These are phyloP conservation scores for Cryomyces minteri DNA, from an alignment of 495 filamentous ascomycete species.

Conservation along the genomic window DNA sequence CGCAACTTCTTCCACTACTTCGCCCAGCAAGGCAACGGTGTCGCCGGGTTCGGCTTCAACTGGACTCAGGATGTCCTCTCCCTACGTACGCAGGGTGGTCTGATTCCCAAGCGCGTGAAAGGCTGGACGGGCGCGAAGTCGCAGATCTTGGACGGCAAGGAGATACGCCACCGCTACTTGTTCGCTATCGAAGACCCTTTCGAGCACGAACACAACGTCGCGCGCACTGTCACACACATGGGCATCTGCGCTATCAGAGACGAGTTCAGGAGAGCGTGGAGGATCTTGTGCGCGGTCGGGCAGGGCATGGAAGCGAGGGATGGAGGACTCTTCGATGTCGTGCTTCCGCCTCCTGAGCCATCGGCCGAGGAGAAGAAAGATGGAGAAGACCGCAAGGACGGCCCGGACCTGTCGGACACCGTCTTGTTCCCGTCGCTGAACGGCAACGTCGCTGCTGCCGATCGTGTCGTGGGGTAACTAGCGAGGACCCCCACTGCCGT, in stretches of 20 bases:
- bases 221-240: constrained; percentile 55
- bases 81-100: constrained; percentile 45
- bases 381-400: too few species aligned
- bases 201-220: constrained; percentile 68
- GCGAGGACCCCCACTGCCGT: too few species aligned
- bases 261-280: constrained; percentile 58
- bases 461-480: too few species aligned
- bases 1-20: constrained; percentile 73
- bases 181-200: constrained; percentile 82
- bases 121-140: constrained; percentile 61
- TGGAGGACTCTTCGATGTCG: too few species aligned
- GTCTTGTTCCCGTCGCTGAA: too few species aligned
- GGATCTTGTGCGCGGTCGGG: constrained; percentile 32
- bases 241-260: constrained; percentile 60
- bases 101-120: constrained; percentile 51
- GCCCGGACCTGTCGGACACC: too few species aligned
- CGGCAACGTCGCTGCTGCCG: too few species aligned
- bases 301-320: too few species aligned
- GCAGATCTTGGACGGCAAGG: constrained; percentile 27
- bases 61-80: constrained; percentile 58
- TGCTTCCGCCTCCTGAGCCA: too few species aligned
- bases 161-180: constrained; percentile 58
- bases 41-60: constrained; percentile 34
- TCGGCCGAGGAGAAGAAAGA: too few species aligned
- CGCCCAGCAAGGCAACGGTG: constrained; percentile 30